phyloP scores from a whole-genome alignment of 1,284 basidiomycete species.

The Agroathelia rolfsii region DNA sequence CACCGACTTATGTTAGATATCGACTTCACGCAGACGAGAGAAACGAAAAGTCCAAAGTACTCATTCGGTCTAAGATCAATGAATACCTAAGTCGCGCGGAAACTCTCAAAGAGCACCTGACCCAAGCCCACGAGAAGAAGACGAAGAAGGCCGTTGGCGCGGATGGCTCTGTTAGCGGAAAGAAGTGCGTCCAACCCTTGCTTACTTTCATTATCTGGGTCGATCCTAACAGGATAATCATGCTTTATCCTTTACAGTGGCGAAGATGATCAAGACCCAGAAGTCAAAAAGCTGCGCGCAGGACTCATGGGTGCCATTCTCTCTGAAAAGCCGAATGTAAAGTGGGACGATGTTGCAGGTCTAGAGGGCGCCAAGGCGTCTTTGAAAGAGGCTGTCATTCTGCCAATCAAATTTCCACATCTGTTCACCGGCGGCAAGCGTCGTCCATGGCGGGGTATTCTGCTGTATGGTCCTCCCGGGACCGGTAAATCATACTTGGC shows the following conservation, averaged over 20 bases:
- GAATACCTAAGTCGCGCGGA: conserved; percentile 94
- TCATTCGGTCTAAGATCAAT: conserved; percentile 84
- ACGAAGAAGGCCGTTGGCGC: conserved; percentile 70
- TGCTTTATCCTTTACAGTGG: too few species aligned
- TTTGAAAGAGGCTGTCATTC: conserved; percentile 95
- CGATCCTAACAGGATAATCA: too few species aligned
- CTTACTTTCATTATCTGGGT: conserved; percentile 3
- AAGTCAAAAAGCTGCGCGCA: conserved; percentile 90
- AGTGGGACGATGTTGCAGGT: conserved; percentile 98
- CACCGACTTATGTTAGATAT: background rate
- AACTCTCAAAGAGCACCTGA: conserved; percentile 80
- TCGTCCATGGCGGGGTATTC: conserved; percentile 93
- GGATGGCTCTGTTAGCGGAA: conserved; percentile 59
- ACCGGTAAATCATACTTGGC: conserved; percentile 95
- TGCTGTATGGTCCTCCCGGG: conserved; percentile 92
- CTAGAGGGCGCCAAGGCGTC: conserved; percentile 92
- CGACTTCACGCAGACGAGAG: conserved; percentile 66
- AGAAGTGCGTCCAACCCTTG: conserved; percentile 41
- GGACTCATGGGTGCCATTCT: conserved; percentile 85
- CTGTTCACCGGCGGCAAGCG: conserved; percentile 97
- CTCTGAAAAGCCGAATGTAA: conserved; percentile 90
- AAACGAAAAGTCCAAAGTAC: conserved; percentile 85
- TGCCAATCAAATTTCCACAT: conserved; percentile 98
- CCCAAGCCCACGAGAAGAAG: conserved; percentile 56
- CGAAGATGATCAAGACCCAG: conserved; percentile 79